Conservation (phyloP, 2,329 filamentous ascomycete genomes). For the Diaporthe sp. region DNA sequence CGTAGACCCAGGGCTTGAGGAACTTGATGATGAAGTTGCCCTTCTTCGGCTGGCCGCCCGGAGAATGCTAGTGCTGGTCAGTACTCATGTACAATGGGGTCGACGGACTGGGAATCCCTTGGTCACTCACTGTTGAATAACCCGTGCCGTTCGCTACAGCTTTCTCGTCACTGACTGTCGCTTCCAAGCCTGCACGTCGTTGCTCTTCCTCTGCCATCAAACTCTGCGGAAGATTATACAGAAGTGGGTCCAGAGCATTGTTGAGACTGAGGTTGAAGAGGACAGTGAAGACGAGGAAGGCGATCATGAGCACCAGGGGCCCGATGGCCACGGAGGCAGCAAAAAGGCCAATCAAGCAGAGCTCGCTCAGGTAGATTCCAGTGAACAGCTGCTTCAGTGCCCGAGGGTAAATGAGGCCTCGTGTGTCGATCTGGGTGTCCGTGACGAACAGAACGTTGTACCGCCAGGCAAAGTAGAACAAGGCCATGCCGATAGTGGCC, state of each 20-base stretch:
- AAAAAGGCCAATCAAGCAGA: conserved; percentile 89
- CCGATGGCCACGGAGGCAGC: conserved; percentile 76
- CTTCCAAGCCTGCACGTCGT: conserved; percentile 46
- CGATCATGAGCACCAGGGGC: conserved; percentile 81
- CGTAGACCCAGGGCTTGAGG: conserved; percentile 83
- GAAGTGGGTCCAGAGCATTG: conserved; percentile 79
- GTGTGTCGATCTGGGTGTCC: conserved; percentile 86
- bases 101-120: background rate
- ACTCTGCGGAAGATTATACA: conserved; percentile 85
- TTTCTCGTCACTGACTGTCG: conserved; percentile 40
- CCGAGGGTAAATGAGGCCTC: conserved; percentile 89
- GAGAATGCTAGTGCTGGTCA: conserved; percentile 20
- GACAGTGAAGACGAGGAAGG: conserved; percentile 80
- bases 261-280: conserved; percentile 83
- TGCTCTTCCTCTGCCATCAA: conserved; percentile 64
- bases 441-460: conserved; percentile 94
- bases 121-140: conserved; percentile 44
- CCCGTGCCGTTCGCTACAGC: conserved; percentile 45
- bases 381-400: conserved; percentile 88
- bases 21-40: conserved; percentile 75
- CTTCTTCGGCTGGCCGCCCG: conserved; percentile 56
- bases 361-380: conserved; percentile 85
- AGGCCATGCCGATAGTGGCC: conserved; percentile 80
- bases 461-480: conserved; percentile 90
- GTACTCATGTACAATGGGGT: background rate